Base-by-base conservation (phyloP, 441 rosid species). In the Hura crepitans region DNA sequence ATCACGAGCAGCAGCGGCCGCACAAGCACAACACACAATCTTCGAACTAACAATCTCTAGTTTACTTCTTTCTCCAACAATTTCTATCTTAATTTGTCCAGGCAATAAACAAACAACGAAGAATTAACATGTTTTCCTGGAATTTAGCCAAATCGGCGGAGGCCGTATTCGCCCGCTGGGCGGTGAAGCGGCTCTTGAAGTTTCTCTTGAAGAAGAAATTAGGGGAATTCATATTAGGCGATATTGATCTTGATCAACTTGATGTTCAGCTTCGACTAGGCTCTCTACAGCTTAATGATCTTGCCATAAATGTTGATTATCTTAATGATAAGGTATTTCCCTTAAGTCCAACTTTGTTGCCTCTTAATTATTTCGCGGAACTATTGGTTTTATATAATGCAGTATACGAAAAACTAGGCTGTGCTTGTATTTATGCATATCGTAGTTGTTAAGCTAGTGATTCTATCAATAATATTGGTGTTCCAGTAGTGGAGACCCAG, bases 181-280 rank as follows among this genome's bases (percentile, higher is more conserved):
- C 97, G 74, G 81, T 89, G 85, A 96, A 85, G 92, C 85, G 91
- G 80, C 82, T 91, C 20, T 90, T 86, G 69, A 87, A 95, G 77
- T 91, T 96, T 74, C 39, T 96, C 27, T 73, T 95, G 81, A 95
- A 91, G 96, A 96, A 96, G 89, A 96, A 93, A 71, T 65, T 96
- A 57, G 99, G 99, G 39, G 79, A 85, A 73, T 84, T 96, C 43
- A 82, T 96, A 31, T 77, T 88, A 39, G 99, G 97, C 2, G 99
- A 96, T 75, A 91, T 96, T 66, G 96, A 93, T 81, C 86, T 91
- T 68, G 91, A 88, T 64, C 98, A 96, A 81, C 98, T 96, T 23
- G 98, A 93, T 76, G 85, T 96, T 71, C 99, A 93, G 88, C 97
- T 96, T 57, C 45, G 82, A 0, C 79, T 91, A 27, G 98, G 99